Evolutionary conservation across 805 yeast genomes (phyloP).

Genomic region (Barnettozyma sp.): DNA sequence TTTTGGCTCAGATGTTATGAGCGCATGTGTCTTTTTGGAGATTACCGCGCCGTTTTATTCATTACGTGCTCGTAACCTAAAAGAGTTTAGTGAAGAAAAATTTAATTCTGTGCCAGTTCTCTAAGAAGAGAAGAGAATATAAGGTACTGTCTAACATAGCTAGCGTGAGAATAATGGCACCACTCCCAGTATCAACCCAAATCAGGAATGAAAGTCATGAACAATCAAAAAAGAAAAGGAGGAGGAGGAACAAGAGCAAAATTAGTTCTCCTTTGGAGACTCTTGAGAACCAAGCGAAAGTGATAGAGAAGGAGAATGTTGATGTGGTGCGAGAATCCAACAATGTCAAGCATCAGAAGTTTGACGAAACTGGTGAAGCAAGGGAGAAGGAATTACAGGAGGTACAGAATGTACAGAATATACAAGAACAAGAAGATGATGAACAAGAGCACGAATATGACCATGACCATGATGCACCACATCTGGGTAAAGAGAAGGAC

Average conservation of each 20-base stretch:
- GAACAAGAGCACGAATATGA: not conserved
- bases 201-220: slow-evolving; percentile 6
- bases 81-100: too few relatives aligned
- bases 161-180: too few relatives aligned
- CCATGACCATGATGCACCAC: not conserved
- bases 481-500: slow-evolving; percentile 7
- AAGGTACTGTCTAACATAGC: too few relatives aligned
- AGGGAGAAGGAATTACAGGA: not conserved
- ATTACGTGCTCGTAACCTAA: too few relatives aligned
- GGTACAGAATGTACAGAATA: slow-evolving; percentile 2
- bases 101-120: too few relatives aligned
- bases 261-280: slow-evolving; percentile 1
- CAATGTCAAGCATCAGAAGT: slow-evolving; percentile 5
- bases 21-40: too few relatives aligned
- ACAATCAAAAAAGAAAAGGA: slow-evolving; percentile 14
- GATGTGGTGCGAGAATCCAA: not conserved
- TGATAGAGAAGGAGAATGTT: slow-evolving; percentile 5
- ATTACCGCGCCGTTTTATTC: too few relatives aligned
- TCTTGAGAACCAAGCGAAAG: slow-evolving; percentile 2
- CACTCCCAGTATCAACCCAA: not conserved
- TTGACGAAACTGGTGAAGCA: slow-evolving; percentile 1
- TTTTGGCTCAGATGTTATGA: too few relatives aligned
- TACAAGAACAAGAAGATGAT: not conserved
- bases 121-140: too few relatives aligned
- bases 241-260: slow-evolving; percentile 13